Base-by-base conservation (phyloP, 306 rosid species). In the Cucurbita maxima region DNA sequence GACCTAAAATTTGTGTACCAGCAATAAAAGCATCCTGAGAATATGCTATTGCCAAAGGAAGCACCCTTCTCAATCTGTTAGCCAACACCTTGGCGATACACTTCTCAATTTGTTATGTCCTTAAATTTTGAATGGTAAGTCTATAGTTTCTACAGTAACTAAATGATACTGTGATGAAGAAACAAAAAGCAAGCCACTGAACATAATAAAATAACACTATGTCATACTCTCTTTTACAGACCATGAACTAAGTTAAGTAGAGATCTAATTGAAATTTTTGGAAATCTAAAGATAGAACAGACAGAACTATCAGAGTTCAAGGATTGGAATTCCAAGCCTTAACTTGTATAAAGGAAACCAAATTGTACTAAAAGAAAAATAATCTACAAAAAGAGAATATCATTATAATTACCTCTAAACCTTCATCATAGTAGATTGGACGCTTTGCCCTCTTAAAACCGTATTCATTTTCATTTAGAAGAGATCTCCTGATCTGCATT, bases 401-500 rank as follows among this genome's bases (percentile, higher is more conserved):
- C 72, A 77, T 16, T 4, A 36, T 25, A 47, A 58, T 55, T 87
- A 94, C 99, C 94, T 91, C 99, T 66, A 94, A 83, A 75, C 97
- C 99, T 83, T 87, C 97, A 0, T 94, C 99, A 10, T 94, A 91
- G 82, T 90, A 94, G 40, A 87, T 79, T 71, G 99, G 99, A 78
- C 82, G 83, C 84, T 80, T 87, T 70, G 95, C 96, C 88, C 69
- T 94, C 41, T 88, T 86, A 78, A 94, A 90, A 64, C 99, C 99
- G 18, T 87, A 77, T 75, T 91, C 97, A 79, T 94, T 85, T 85
- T 94, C 99, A 76, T 90, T 86, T 41, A 89, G 88, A 73, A 89
- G 51, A 15, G 92, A 82, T 80, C 92, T 86, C 86, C 99, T 85
- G 44, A 94, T 94, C 99, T 94, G 91, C 76, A 75, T 38, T 71